Evolutionary conservation across 352 stramenopile genomes (phyloP).

Genomic region (Salisapilia sapeloensis): DNA sequence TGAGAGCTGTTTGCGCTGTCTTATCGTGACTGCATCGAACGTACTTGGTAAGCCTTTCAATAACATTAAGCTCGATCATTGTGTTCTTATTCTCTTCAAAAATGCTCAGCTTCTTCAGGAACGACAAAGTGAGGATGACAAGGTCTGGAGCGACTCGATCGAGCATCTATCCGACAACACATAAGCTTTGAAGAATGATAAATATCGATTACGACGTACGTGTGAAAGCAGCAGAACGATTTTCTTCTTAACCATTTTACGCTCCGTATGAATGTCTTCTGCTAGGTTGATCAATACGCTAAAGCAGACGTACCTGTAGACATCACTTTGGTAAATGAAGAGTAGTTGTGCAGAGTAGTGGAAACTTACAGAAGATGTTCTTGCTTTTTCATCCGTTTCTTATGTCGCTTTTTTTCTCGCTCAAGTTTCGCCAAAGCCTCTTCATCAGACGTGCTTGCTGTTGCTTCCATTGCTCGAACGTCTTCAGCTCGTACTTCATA

Average conservation of each 20-base stretch:
- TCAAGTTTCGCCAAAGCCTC: slow-evolving; percentile 42
- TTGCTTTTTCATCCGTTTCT: slow-evolving; percentile 83
- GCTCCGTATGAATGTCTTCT: slow-evolving; percentile 86
- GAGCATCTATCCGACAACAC: slow-evolving; percentile 38
- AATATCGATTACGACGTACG: slow-evolving; percentile 8
- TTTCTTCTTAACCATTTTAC: slow-evolving; percentile 93
- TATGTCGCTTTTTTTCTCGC: slow-evolving; percentile 70
- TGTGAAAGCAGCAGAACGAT: slow-evolving; percentile 70
- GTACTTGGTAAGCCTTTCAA: slow-evolving; percentile 65
- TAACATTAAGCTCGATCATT: slow-evolving; percentile 72
- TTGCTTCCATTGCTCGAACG: slow-evolving; percentile 28
- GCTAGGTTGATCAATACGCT: slow-evolving; percentile 90
- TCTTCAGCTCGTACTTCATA: slow-evolving; percentile 63
- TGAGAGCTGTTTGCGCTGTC: slow-evolving; percentile 67
- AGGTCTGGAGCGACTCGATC: slow-evolving; percentile 78
- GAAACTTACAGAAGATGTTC: slow-evolving; percentile 80
- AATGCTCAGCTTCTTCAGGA: slow-evolving; percentile 89
- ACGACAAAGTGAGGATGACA: slow-evolving; percentile 79
- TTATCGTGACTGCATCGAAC: slow-evolving; percentile 75
- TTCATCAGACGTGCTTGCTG: slow-evolving; percentile 8
- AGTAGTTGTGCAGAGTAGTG: too few species aligned
- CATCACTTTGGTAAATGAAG: not conserved
- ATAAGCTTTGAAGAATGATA: slow-evolving; percentile 1
- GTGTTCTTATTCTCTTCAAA: slow-evolving; percentile 92
- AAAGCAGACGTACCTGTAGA: slow-evolving; percentile 68